Conservation (phyloP, 176 grass and related monocot genomes). For the Aegilops umbellulata region DNA sequence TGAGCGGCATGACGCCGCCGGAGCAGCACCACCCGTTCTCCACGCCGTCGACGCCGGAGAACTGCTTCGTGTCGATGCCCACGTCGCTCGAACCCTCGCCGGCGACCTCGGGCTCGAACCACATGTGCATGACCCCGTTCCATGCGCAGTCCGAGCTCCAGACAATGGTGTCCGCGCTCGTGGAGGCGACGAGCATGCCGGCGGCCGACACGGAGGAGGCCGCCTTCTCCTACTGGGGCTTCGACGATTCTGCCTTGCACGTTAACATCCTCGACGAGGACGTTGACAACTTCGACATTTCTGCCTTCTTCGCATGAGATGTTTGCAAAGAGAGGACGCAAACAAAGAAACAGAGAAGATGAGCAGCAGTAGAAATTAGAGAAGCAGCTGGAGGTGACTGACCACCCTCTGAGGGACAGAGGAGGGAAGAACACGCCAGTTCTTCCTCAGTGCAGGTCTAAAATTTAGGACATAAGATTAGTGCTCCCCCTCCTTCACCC, state of each 20-base stretch:
- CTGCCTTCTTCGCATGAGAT: constrained; percentile 33
- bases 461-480: constrained; percentile 19
- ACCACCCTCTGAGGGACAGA: constrained; percentile 23
- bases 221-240: constrained; percentile 27
- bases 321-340: neutral
- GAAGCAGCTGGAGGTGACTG: neutral
- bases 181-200: constrained; percentile 15
- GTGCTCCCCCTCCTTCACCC: neutral
- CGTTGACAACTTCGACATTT: neutral
- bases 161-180: constrained; percentile 41
- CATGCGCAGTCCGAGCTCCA: constrained; percentile 17
- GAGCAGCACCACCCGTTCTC: constrained; percentile 34
- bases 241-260: neutral
- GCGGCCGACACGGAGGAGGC: constrained; percentile 39
- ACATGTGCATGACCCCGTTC: constrained; percentile 2
- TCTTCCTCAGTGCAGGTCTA: constrained; percentile 31
- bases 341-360: too few species aligned
- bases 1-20: neutral
- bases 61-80: constrained; percentile 18
- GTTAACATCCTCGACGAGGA: neutral
- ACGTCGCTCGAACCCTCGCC: constrained; percentile 42
- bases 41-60: constrained; percentile 26
- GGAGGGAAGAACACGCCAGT: constrained; percentile 41
- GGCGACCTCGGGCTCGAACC: constrained; percentile 54
- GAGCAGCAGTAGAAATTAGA: neutral